Evolutionary conservation across 2,329 filamentous ascomycete species (phyloP), one percentile per base, ranked within the genome.

Genomic region (Tolypocladium nubicola): DNA sequence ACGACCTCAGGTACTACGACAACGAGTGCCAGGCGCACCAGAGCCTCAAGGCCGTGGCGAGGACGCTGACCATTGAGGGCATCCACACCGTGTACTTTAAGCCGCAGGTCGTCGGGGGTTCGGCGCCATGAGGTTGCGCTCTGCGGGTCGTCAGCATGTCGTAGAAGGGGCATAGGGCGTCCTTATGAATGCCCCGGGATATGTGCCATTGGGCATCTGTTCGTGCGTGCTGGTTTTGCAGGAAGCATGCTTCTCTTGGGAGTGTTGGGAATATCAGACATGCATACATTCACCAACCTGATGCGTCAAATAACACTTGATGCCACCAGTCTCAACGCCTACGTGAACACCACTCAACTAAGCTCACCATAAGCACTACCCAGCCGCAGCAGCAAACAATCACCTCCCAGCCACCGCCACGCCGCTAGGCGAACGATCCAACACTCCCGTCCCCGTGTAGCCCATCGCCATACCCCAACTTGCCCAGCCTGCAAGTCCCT

Each of bases 1-100:
- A 85, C 14, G 87, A 89, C 68, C 84, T 89, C 81, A 76, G 81
- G 63, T 90, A 81, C 72, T 90, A 88, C 68, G 86, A 89, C 67
- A 74, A 75, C 11, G 75, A 67, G 56, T 79, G 76, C 63, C 58
- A 64, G n/a, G 75, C 75, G 2, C 77, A 80, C 61, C 63, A 65
- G 57, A 67, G 61, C 30, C 70, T 79, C 58, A 78, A 76, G 68
- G 65, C 63, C 39, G 61, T 63, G 2, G 72, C 70, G 16, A 65
- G 65, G 61, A 63, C 58, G 21, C 60, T 77, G 33, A 64, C 62
- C 8, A 58, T 75, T 10, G 62, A 70, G 40, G 75, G 72, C 19
- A 58, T 74, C 33, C 54, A 76, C 63, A 75, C 72, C 16, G 70
- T 77, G 23, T 76, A 69, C 61, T 75, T 76, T 56, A 72, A 71